Evolutionary conservation across 345 rosid species (phyloP).

Genomic region (Gossypium raimondii): DNA sequence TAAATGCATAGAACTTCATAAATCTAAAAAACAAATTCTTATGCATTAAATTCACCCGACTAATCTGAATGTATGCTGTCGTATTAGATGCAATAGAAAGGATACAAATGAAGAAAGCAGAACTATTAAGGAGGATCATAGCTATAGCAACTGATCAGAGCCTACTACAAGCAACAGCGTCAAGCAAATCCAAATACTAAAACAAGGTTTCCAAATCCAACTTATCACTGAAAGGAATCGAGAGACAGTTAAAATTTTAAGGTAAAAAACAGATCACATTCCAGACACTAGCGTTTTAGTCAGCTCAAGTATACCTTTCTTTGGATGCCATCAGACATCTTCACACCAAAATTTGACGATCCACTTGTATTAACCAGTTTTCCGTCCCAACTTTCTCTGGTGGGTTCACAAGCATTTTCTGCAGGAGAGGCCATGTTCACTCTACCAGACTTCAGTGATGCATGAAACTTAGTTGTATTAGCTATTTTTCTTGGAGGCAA

Average conservation of each 20-base stretch:
- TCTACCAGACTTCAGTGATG: conserved; percentile 70
- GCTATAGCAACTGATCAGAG: neutral
- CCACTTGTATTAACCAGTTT: conserved; percentile 47
- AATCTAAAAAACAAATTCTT: neutral
- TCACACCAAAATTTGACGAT: conserved; percentile 42
- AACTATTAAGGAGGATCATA: neutral
- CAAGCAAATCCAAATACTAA: neutral
- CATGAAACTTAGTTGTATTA: conserved; percentile 58
- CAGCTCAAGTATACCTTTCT: conserved; percentile 59
- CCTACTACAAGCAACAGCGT: neutral
- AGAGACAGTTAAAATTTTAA: neutral
- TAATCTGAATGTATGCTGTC: neutral
- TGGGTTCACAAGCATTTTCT: conserved; percentile 53
- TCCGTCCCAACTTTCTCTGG: conserved; percentile 65
- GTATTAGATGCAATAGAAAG: conserved; percentile 1
- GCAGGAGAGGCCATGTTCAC: conserved; percentile 43
- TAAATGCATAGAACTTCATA: neutral
- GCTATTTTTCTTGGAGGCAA: conserved; percentile 61
- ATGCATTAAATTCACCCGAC: neutral
- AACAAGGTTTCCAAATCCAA: neutral
- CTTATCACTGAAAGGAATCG: neutral
- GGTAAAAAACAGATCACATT: neutral
- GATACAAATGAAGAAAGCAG: neutral
- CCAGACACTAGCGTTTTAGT: neutral
- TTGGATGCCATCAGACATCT: conserved; percentile 76